phyloP scores from a whole-genome alignment of 2,329 filamentous ascomycete genomes.

The Stagonosporopsis tanaceti region DNA sequence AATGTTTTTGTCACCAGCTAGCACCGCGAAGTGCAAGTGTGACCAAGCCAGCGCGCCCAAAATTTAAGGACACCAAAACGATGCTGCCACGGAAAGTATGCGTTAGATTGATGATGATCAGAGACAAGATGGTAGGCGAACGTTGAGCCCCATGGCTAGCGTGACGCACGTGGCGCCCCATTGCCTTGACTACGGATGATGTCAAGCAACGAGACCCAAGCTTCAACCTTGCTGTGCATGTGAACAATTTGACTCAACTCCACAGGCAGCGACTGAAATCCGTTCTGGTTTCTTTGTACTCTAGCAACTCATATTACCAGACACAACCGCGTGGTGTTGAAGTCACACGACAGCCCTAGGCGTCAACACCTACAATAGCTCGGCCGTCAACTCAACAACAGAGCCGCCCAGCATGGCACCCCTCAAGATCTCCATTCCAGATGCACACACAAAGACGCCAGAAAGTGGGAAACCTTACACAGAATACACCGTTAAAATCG shows the following conservation, averaged over 20 bases:
- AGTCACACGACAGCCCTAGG: slow-evolving; percentile 9
- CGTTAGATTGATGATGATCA: background rate
- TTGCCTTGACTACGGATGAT: slow-evolving; percentile 19
- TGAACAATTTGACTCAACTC: slow-evolving; percentile 11
- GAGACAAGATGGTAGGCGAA: background rate
- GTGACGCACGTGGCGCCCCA: slow-evolving; percentile 17
- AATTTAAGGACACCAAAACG: too few species aligned
- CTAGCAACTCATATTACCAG: background rate
- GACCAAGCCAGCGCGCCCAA: background rate
- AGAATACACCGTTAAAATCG: slow-evolving; percentile 79
- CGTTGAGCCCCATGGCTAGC: background rate
- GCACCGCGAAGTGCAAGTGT: background rate
- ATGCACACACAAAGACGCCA: slow-evolving; percentile 59
- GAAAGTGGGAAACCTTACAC: slow-evolving; percentile 70
- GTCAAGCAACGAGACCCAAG: slow-evolving; percentile 19
- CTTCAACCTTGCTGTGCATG: slow-evolving; percentile 12
- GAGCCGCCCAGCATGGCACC: slow-evolving; percentile 50
- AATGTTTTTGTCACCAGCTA: background rate
- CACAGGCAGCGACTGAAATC: slow-evolving; percentile 5
- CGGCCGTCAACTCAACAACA: background rate
- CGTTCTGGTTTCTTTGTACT: background rate
- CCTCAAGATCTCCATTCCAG: slow-evolving; percentile 57
- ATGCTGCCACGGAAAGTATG: background rate
- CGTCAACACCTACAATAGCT: background rate
- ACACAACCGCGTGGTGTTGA: background rate